Base-by-base conservation (phyloP, 2,329 filamentous ascomycete genomes). In the Talaromyces sp. region DNA sequence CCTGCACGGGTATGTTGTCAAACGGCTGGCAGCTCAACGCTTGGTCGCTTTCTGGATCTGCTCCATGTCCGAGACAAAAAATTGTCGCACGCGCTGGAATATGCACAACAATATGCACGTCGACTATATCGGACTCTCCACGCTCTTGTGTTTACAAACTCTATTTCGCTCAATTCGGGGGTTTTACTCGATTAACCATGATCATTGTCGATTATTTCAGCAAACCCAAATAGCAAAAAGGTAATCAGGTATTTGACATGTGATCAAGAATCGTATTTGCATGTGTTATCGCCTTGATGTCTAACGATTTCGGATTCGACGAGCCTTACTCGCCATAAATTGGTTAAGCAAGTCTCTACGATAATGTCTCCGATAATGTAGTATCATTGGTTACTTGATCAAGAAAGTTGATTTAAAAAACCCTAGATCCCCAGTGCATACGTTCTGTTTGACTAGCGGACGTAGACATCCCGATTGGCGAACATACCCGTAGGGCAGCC, bases 381-480 rank as follows among this genome's bases (percentile, higher is more conserved):
- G 52, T 56, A 56, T 56, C 52, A 56, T 56, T 56, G 52, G 52
- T 10, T 56, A 9, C 52, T 56, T 14, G 13, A 22, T 37, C 4
- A 16, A 56, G 22, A 56, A 37, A 14, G n/a, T 33, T 56, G 52
- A 56, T 56, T 56, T 33, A 31, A 56, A 56, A 33, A 56, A 37
- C 39, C 52, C 50, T 54, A 54, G 50, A 54, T 54, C 33, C 33
- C 19, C 33, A 39, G 33, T 19, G 52, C 52, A 37, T 56, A 37
- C n/a, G 39, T 22, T 13, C 52, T 56, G 37, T 50, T 50, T 27
- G 47, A 50, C 24, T 16, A 50, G 19, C 19, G 50, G 31, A 22
- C 37, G 50, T 56, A 35, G 31, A 56, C 52, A 39, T 56, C 52
- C 52, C 52, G 52, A 56, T 56, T 56, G 52, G 52, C 52, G 52